Percentiles rank a stretch among this genome's conserved stretches.
Evolutionary conservation across 2,329 filamentous ascomycete genomes (phyloP).

Genomic region (Tolypocladium inflatum): DNA sequence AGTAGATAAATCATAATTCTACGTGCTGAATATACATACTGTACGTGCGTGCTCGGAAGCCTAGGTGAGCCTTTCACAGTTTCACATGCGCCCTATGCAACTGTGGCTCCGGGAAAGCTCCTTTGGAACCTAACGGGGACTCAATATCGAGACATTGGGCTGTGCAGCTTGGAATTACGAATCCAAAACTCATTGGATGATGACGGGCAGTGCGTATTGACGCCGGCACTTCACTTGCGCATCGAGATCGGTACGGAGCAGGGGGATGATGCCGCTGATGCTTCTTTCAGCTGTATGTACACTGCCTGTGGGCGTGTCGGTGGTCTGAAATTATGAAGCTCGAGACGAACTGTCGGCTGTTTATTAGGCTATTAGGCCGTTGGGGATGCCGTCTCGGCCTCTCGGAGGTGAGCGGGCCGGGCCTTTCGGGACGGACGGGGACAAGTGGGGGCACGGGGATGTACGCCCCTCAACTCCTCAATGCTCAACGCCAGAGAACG

Average conservation of each 20-base stretch:
- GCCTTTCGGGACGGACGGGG: not conserved
- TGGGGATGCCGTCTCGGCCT: not conserved
- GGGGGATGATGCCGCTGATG: no score
- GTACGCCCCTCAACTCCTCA: not conserved
- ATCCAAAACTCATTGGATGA: not conserved
- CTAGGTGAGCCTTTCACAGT: not conserved
- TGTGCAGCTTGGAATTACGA: not conserved
- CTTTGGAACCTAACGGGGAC: not conserved
- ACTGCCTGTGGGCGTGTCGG: no score
- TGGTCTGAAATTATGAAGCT: no score
- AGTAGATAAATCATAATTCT: not conserved
- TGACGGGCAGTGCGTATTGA: no score
- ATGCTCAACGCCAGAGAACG: not conserved
- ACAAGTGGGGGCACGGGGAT: not conserved
- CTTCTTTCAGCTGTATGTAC: no score
- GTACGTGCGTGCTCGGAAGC: not conserved
- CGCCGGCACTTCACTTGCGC: no score
- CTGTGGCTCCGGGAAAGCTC: not conserved
- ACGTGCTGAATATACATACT: not conserved
- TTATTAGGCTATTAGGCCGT: not conserved
- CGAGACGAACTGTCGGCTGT: not conserved
- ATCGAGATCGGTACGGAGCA: no score
- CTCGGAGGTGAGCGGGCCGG: not conserved
- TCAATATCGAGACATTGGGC: not conserved
- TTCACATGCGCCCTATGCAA: not conserved